These are phyloP conservation scores for Pseudocercospora ulei DNA, from an alignment of 2,329 filamentous ascomycete species.

Conservation along the genomic window DNA sequence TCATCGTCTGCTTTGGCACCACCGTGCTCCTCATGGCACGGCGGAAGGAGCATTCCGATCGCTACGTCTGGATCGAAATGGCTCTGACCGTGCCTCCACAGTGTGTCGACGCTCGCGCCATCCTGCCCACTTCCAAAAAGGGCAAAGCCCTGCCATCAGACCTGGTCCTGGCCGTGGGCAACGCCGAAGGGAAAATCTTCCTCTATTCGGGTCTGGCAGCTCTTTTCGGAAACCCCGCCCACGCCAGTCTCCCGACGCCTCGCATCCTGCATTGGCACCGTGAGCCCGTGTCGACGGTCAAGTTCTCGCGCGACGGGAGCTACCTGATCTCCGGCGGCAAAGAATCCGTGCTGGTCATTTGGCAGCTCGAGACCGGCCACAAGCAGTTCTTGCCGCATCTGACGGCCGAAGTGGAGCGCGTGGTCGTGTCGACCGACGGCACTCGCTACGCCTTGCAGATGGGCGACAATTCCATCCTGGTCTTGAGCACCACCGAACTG, in stretches of 20 bases:
- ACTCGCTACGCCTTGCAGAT: constrained; percentile 75
- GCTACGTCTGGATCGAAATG: constrained; percentile 49
- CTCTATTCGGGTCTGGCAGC: constrained; percentile 52
- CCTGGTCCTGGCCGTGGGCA: constrained; percentile 70
- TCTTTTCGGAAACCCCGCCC: constrained; percentile 22
- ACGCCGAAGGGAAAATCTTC: constrained; percentile 64
- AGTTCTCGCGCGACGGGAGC: constrained; percentile 92
- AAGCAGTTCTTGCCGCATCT: constrained; percentile 84
- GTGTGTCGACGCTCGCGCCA: constrained; percentile 52
- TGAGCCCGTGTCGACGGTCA: constrained; percentile 68
- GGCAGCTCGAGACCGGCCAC: constrained; percentile 82
- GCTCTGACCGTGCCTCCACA: constrained; percentile 54
- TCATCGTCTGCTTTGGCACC: constrained; percentile 49
- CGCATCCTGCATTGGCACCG: constrained; percentile 86
- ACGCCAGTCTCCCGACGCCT: constrained; percentile 37
- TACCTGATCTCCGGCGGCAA: constrained; percentile 89
- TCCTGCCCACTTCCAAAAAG: constrained; percentile 25
- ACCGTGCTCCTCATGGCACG: constrained; percentile 54
- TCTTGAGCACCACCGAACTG: constrained; percentile 82
- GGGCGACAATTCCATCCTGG: constrained; percentile 84
- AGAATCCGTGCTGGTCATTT: constrained; percentile 80
- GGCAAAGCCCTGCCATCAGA: constrained; percentile 34
- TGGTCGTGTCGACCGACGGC: constrained; percentile 70
- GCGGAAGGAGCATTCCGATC: constrained; percentile 30
- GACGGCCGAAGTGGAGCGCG: constrained; percentile 70